Percentiles rank a stretch among this genome's conserved stretches.
phyloP scores from a whole-genome alignment of 768 basidiomycete genomes.

The Hericium coralloides region DNA sequence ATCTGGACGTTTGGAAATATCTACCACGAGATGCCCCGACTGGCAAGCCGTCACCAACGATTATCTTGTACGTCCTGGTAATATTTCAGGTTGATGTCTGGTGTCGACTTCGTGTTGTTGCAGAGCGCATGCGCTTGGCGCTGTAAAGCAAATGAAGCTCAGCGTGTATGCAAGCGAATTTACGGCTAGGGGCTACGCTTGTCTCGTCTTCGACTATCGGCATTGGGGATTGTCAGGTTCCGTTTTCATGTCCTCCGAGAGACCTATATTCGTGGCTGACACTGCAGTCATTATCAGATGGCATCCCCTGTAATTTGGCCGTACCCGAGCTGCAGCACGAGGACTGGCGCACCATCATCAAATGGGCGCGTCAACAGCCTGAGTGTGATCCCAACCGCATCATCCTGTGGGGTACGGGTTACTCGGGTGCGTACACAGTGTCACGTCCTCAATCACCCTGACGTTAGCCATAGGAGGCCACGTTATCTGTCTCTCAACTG shows the following conservation, averaged over 20 bases:
- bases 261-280: too few species aligned
- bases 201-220: slow-evolving; percentile 30
- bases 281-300: not conserved
- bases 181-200: slow-evolving; percentile 23
- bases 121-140: slow-evolving; percentile 28
- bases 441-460: not conserved
- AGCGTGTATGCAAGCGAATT: slow-evolving; percentile 23
- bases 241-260: too few species aligned
- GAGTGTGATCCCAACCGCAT: slow-evolving; percentile 24
- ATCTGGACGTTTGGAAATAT: slow-evolving; percentile 28
- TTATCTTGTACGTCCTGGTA: slow-evolving; percentile 19
- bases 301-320: slow-evolving; percentile 19
- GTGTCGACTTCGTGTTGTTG: not conserved
- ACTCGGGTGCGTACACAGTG: slow-evolving; percentile 17
- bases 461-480: not conserved
- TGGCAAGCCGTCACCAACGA: slow-evolving; percentile 14
- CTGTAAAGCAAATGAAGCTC: slow-evolving; percentile 25
- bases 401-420: slow-evolving; percentile 28
- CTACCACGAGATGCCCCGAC: slow-evolving; percentile 13
- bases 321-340: slow-evolving; percentile 26
- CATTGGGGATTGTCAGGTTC: slow-evolving; percentile 28
- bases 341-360: slow-evolving; percentile 29
- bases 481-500: not conserved
- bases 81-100: too few species aligned
- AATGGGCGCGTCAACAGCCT: slow-evolving; percentile 21